phyloP scores from a whole-genome alignment of 202 grass and related monocot species.

The Musa balbisiana region DNA sequence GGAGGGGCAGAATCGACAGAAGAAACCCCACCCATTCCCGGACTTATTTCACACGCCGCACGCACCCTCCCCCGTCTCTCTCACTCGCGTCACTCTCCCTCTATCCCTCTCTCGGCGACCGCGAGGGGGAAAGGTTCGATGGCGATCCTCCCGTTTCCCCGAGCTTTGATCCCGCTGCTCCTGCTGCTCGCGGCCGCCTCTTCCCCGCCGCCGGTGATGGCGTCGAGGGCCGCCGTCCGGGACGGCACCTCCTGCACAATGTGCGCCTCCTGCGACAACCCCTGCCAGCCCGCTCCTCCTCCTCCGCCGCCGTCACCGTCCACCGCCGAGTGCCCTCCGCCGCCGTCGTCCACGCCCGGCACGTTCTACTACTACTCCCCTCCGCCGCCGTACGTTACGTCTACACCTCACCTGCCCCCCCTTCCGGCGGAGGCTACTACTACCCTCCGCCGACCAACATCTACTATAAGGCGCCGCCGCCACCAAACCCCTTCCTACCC shows the following conservation, averaged over 20 bases:
- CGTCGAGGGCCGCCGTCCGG: neutral
- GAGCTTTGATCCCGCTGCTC: neutral
- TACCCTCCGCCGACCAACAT: slow-evolving; percentile 5
- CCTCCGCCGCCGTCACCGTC: slow-evolving; percentile 14
- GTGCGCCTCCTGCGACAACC: slow-evolving; percentile 30
- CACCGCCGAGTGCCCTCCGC: slow-evolving; percentile 27
- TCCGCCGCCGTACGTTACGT: neutral
- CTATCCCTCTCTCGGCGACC: neutral
- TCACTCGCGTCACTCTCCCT: neutral
- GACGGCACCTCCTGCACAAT: slow-evolving; percentile 26
- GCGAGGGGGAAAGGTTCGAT: neutral
- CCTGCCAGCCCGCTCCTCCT: slow-evolving; percentile 38
- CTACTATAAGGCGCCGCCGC: slow-evolving; percentile 48
- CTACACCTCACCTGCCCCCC: slow-evolving; percentile 10
- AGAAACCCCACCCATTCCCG: too few relatives aligned
- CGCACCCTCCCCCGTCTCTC: neutral
- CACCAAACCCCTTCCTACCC: slow-evolving; percentile 88
- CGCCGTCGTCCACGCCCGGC: slow-evolving; percentile 11
- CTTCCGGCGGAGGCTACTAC: slow-evolving; percentile 25
- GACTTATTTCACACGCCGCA: neutral
- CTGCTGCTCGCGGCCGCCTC: neutral
- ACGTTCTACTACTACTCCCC: slow-evolving; percentile 17
- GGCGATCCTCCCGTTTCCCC: neutral
- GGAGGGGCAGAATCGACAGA: neutral
- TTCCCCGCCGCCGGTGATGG: neutral